Percentiles rank a stretch among this genome's conserved stretches.
These are phyloP conservation scores for Astrothelium macrocarpum DNA, from an alignment of 495 filamentous ascomycete genomes.

Conservation along the genomic window DNA sequence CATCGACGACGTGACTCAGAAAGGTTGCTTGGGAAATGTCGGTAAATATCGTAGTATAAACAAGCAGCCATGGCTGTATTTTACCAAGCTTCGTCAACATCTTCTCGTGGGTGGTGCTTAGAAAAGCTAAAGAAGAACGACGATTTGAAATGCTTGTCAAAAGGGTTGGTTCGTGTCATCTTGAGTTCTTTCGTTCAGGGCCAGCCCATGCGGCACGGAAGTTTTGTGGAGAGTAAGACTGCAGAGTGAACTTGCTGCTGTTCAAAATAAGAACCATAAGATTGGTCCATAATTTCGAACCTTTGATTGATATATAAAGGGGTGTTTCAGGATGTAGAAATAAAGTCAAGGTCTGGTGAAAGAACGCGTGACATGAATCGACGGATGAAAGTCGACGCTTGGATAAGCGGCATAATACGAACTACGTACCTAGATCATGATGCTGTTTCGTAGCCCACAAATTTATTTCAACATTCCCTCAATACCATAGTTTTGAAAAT, in stretches of 20 bases:
- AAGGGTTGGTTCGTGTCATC: background rate
- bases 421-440: too few relatives aligned
- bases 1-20: background rate
- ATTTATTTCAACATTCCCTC: too few relatives aligned
- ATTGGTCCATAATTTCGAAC: too few relatives aligned
- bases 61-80: slow-evolving; percentile 22
- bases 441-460: too few relatives aligned
- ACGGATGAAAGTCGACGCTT: too few relatives aligned
- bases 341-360: too few relatives aligned
- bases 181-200: background rate
- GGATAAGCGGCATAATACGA: too few relatives aligned
- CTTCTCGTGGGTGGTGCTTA: background rate
- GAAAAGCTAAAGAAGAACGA: background rate
- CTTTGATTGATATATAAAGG: too few relatives aligned
- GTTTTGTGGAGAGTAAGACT: background rate
- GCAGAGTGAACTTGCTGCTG: background rate
- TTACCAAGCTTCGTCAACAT: background rate
- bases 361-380: too few relatives aligned
- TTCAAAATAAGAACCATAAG: too few relatives aligned
- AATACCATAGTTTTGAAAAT: too few relatives aligned
- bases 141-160: background rate
- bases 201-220: background rate
- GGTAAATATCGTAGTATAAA: background rate
- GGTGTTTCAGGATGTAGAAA: too few relatives aligned
- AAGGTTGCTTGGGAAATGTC: background rate